Evolutionary conservation across 2,329 filamentous ascomycete species (phyloP).

Genomic region (Orbilia ellipsospora): DNA sequence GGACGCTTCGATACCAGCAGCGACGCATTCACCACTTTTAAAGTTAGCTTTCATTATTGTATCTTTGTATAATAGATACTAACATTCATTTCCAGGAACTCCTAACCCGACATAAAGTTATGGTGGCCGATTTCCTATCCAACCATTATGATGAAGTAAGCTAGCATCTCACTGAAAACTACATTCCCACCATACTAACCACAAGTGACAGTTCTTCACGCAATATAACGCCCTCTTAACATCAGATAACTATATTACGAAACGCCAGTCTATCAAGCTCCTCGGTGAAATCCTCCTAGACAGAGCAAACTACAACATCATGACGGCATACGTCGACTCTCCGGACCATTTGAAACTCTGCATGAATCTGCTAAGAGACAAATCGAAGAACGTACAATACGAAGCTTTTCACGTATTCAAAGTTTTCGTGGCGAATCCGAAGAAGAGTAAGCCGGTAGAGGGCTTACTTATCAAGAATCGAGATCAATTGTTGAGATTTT

Average conservation of each 20-base stretch:
- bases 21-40: conserved; percentile 96
- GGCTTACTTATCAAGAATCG: conserved; percentile 96
- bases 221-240: conserved; percentile 89
- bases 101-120: conserved; percentile 89
- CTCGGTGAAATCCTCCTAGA: conserved; percentile 94
- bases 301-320: conserved; percentile 95
- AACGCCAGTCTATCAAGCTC: conserved; percentile 96
- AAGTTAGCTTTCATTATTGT: conserved; percentile 67
- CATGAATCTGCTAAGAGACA: conserved; percentile 96
- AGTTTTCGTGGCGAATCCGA: conserved; percentile 97
- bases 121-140: conserved; percentile 86
- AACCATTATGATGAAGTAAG: conserved; percentile 79
- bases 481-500: conserved; percentile 86
- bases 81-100: conserved; percentile 73
- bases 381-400: conserved; percentile 99
- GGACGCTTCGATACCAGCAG: conserved; percentile 96
- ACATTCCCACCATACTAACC: not conserved
- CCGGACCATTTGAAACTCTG: conserved; percentile 97
- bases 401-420: conserved; percentile 99
- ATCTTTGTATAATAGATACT: conserved; percentile 40
- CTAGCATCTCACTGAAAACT: not conserved
- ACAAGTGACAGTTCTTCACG: conserved; percentile 76
- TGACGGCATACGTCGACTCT: conserved; percentile 95
- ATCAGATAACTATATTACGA: conserved; percentile 96
- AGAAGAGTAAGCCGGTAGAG: conserved; percentile 96